phyloP scores from a whole-genome alignment of 1,284 basidiomycete genomes.

The Rugiboletus extremiorientalis region DNA sequence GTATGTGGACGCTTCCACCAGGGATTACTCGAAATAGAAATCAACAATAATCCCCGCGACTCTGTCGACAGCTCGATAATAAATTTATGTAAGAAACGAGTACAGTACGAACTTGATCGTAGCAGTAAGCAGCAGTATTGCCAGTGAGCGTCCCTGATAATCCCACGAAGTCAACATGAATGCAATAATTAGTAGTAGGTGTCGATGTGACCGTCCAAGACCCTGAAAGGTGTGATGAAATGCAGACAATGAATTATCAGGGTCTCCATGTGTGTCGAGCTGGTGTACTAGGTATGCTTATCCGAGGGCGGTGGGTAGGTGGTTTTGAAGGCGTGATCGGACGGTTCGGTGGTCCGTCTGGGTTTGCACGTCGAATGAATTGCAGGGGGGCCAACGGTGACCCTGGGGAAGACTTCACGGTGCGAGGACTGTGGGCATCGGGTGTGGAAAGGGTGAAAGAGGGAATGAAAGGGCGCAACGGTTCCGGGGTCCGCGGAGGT shows the following conservation, averaged over 20 bases:
- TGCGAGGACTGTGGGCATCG: constrained; percentile 44
- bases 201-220: constrained; percentile 15
- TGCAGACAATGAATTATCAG: constrained; percentile 21
- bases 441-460: constrained; percentile 52
- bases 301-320: constrained; percentile 32
- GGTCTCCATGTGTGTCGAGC: constrained; percentile 38
- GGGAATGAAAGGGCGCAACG: constrained; percentile 44
- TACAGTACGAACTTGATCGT: constrained; percentile 26
- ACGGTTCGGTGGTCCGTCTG: constrained; percentile 37
- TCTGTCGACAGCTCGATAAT: not conserved
- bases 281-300: constrained; percentile 36
- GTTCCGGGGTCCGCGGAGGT: constrained; percentile 69
- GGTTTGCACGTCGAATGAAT: constrained; percentile 54
- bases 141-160: constrained; percentile 28
- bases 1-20: not conserved
- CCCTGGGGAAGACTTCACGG: constrained; percentile 43
- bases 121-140: constrained; percentile 24
- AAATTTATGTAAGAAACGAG: constrained; percentile 20
- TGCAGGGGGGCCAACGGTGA: constrained; percentile 57
- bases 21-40: constrained; percentile 13
- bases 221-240: constrained; percentile 13
- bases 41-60: not conserved
- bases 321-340: constrained; percentile 45
- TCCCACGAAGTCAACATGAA: constrained; percentile 32
- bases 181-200: constrained; percentile 30